Conservation (phyloP, 805 yeast species). For the Cyberlindnera veronae region DNA sequence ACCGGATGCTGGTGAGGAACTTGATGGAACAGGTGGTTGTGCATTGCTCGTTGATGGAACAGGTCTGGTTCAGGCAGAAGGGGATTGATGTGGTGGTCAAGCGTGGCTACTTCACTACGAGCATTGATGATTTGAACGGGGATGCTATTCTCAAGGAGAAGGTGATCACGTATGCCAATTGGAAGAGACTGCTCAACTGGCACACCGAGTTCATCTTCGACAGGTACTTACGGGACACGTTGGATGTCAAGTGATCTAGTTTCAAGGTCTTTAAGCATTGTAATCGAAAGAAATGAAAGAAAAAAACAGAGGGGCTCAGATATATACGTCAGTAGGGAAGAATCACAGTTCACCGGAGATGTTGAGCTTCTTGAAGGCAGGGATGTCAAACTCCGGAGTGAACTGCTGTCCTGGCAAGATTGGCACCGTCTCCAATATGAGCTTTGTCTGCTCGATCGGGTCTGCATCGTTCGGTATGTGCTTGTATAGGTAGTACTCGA, state of each 20-base stretch:
- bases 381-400: conserved; percentile 60
- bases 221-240: conserved; percentile 9
- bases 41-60: conserved; percentile 20
- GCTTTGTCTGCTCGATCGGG: conserved; percentile 50
- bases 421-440: conserved; percentile 67
- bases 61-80: conserved; percentile 14
- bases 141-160: conserved; percentile 14
- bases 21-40: conserved; percentile 20
- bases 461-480: conserved; percentile 50
- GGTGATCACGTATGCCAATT: conserved; percentile 18
- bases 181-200: conserved; percentile 24
- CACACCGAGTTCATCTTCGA: conserved; percentile 20
- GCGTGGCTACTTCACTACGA: conserved; percentile 15
- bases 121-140: conserved; percentile 9
- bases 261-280: too few species aligned
- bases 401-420: conserved; percentile 78
- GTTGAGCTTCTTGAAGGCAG: conserved; percentile 55
- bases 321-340: too few species aligned
- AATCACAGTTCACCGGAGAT: neutral
- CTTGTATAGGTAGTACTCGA: conserved; percentile 68
- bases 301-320: too few species aligned
- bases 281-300: too few species aligned
- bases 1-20: conserved; percentile 14
- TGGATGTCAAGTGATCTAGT: conserved; percentile 6
- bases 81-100: conserved; percentile 12